Conservation (phyloP, 805 yeast species). For the Ogataea parapolymorpha region DNA sequence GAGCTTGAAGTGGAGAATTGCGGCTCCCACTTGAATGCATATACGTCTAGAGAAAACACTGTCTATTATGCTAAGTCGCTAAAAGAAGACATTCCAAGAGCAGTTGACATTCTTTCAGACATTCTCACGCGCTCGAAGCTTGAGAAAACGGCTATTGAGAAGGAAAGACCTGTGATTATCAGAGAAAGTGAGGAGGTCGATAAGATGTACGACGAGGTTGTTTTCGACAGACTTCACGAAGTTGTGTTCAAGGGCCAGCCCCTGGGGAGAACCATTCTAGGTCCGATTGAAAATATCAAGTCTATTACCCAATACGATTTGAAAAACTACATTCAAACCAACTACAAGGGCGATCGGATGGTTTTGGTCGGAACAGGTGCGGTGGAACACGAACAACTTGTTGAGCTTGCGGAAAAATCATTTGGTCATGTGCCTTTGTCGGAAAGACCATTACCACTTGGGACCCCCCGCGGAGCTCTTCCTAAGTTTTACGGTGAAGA, state of each 20-base stretch:
- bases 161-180: slow-evolving; percentile 93
- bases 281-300: slow-evolving; percentile 86
- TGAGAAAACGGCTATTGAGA: slow-evolving; percentile 82
- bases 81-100: slow-evolving; percentile 72
- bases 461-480: slow-evolving; percentile 66
- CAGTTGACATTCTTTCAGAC: slow-evolving; percentile 86
- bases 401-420: slow-evolving; percentile 65
- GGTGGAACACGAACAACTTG: slow-evolving; percentile 83
- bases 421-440: slow-evolving; percentile 68
- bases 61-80: slow-evolving; percentile 93
- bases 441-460: slow-evolving; percentile 59
- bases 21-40: slow-evolving; percentile 98
- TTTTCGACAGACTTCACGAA: slow-evolving; percentile 93
- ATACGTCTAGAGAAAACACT: slow-evolving; percentile 95
- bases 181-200: slow-evolving; percentile 98
- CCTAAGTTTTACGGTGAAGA: slow-evolving; percentile 88
- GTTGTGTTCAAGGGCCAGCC: slow-evolving; percentile 89
- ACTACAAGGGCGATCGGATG: slow-evolving; percentile 96
- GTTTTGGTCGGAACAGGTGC: slow-evolving; percentile 97
- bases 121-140: slow-evolving; percentile 82
- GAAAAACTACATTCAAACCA: slow-evolving; percentile 71
- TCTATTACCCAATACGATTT: slow-evolving; percentile 76
- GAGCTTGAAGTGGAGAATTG: slow-evolving; percentile 94
- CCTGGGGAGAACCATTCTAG: slow-evolving; percentile 92
- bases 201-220: slow-evolving; percentile 97